Evolutionary conservation across 257 asterid genomes (phyloP), one percentile per base, ranked within the genome.

Genomic region (Coffea canephora): DNA sequence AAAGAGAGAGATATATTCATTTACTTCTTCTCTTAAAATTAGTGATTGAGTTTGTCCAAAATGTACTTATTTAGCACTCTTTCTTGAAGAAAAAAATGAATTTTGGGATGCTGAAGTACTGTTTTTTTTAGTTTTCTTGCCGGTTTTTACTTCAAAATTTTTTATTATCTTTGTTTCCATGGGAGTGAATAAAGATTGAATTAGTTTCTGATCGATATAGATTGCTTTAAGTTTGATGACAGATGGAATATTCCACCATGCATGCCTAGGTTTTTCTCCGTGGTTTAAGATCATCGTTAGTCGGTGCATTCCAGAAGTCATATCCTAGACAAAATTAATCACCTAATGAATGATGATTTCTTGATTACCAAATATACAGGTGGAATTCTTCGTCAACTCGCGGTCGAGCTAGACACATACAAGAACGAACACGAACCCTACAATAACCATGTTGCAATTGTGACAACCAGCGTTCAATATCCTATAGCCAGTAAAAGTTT

Each of bases 331-430:
- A 39, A 39, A 39, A 39, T 39, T 39, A 39, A 39, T 39, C 43
- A 39, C 43, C 43, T 39, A 61, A 23, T n/a, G n/a, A 65, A 9
- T 65, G 0, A 11, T 1, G 16, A 66, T 15, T 34, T 1, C 11
- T 15, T 62, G 34, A 62, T 62, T n/a, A 68, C 73, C 21, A 68
- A 71, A 43, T 23, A 80, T 78, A 41, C 83, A 88, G 96, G 93
- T 10, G 87, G 89, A 2, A 78, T 73, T 46, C 83, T 88, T 62
- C 87, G 45, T 21, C 94, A 91, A 78, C 83, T 91, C 1, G 93
- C 94, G 3, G 89, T 92, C 50, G 96, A 86, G 79, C 79, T 91
- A 18, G 93, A 89, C 83, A 84, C 94, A 2, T 89, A 83, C 86
- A 87, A 86, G 82, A 92, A 89, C 31, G 92, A 88, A 52, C 84